Base-by-base conservation (phyloP, 2,329 filamentous ascomycete genomes). In the Dryadomyces sulphureus region DNA sequence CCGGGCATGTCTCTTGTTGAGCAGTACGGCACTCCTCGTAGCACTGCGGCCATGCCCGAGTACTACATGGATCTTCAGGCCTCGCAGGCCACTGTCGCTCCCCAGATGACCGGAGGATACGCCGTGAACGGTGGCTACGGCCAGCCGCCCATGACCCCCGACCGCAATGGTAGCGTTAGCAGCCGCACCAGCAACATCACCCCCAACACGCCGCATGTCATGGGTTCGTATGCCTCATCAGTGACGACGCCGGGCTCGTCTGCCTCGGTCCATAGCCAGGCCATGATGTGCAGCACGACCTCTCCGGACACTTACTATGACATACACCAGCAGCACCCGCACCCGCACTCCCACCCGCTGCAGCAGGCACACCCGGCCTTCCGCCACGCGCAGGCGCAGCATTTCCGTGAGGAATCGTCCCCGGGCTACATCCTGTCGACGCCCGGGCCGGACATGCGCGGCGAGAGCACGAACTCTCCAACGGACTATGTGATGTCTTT, bases 151-250 rank as follows among this genome's bases (percentile, higher is more conserved):
- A 43, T 48, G 11, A 54, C 52, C 5, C 52, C 52, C 5, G 46
- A 47, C 25, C 49, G 50, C 22, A 46, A 49, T 41, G 36, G 43
- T 49, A 53, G 50, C 48, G 43, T 50, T 32, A 45, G 42, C 47
- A 52, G 52, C 32, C 27, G 14, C 16, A 34, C 44, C 16, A 45
- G 41, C 40, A 43, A 38, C 11, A 20, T 17, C 24, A 46, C 46
- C 25, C 48, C 46, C 20, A 41, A 19, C 7, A 83, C 81, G 60
- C 93, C 83, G 50, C 84, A 87, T 53, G 94, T 79, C 52, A 85
- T 77, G 52, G 81, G 75, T 39, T 87, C 81, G 54, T 92, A 89
- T 35, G 94, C 73, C 47, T 85, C 88, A 51, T 94, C 88, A 32
- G 90, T 88, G 16, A 96, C 79, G 39, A 47, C 45, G 2, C 49